These are phyloP conservation scores for Trifolium subterraneum DNA, from an alignment of 306 rosid genomes.

Conservation along the genomic window DNA sequence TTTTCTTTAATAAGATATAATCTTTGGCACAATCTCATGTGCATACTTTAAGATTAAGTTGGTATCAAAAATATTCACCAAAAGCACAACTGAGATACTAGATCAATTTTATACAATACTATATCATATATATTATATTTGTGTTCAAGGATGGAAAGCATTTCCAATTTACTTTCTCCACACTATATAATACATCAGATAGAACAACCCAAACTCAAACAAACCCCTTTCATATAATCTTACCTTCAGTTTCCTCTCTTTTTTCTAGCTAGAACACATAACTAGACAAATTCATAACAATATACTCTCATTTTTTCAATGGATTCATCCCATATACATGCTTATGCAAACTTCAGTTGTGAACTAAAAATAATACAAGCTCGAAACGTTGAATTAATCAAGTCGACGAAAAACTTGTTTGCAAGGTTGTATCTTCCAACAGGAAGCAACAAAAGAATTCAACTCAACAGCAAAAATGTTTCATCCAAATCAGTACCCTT, in stretches of 20 bases:
- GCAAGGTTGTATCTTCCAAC: slow-evolving; percentile 61
- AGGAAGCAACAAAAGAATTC: slow-evolving; percentile 53
- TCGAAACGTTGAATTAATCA: slow-evolving; percentile 34
- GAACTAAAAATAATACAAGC: slow-evolving; percentile 70
- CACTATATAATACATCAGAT: neutral
- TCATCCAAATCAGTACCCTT: slow-evolving; percentile 47
- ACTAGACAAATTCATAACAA: too few species aligned
- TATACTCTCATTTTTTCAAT: slow-evolving; percentile 37
- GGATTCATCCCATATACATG: slow-evolving; percentile 39
- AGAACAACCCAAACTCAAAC: neutral
- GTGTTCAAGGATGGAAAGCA: slow-evolving; percentile 33
- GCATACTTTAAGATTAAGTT: slow-evolving; percentile 17
- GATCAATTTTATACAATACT: neutral
- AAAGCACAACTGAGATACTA: slow-evolving; percentile 32
- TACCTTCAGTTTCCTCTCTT: neutral
- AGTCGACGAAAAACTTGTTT: slow-evolving; percentile 51
- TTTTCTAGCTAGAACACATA: too few species aligned
- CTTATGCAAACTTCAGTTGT: slow-evolving; percentile 52
- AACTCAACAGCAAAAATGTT: slow-evolving; percentile 55
- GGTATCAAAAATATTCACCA: slow-evolving; percentile 22
- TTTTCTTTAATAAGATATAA: slow-evolving; percentile 41
- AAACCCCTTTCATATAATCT: neutral
- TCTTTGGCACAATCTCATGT: slow-evolving; percentile 49
- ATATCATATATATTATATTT: too few species aligned
- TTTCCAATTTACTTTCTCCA: slow-evolving; percentile 12